A percentile compares a stretch with the other conserved stretches of the same genome.
These are phyloP conservation scores for Psidium friedrichsthalianum DNA, from an alignment of 345 rosid species.

Conservation along the genomic window DNA sequence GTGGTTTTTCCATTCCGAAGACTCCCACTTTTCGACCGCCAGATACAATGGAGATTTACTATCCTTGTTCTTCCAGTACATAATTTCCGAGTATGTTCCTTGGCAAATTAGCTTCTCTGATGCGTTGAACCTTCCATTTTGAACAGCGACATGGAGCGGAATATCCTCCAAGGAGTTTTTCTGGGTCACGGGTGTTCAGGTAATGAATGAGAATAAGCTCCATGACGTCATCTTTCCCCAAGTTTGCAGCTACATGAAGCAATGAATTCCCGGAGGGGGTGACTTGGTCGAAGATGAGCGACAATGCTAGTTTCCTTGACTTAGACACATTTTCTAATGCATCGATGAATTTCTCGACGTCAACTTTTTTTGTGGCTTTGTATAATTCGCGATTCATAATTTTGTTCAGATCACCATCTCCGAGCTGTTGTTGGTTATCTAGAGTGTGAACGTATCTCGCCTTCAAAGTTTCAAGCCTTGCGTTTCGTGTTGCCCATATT, in stretches of 20 bases:
- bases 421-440: neutral
- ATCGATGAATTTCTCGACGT: neutral
- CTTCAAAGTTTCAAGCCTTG: neutral
- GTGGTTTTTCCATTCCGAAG: rapidly evolving
- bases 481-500: rapidly evolving
- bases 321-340: neutral
- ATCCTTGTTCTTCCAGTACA: neutral
- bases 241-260: neutral
- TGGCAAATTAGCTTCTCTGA: rapidly evolving
- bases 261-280: neutral
- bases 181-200: neutral
- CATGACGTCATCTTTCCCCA: rapidly evolving
- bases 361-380: neutral
- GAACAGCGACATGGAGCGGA: neutral
- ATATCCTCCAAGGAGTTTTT: neutral
- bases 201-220: neutral
- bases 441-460: rapidly evolving
- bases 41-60: neutral
- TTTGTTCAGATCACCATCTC: neutral
- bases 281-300: neutral
- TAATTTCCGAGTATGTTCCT: neutral
- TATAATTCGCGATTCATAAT: neutral
- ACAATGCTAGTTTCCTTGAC: neutral
- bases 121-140: rapidly evolving
- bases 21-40: rapidly evolving